A percentile compares a stretch with the other conserved stretches of the same genome.
These are phyloP conservation scores for Xanthoconium stramineum DNA, from an alignment of 768 basidiomycete genomes.

Conservation along the genomic window DNA sequence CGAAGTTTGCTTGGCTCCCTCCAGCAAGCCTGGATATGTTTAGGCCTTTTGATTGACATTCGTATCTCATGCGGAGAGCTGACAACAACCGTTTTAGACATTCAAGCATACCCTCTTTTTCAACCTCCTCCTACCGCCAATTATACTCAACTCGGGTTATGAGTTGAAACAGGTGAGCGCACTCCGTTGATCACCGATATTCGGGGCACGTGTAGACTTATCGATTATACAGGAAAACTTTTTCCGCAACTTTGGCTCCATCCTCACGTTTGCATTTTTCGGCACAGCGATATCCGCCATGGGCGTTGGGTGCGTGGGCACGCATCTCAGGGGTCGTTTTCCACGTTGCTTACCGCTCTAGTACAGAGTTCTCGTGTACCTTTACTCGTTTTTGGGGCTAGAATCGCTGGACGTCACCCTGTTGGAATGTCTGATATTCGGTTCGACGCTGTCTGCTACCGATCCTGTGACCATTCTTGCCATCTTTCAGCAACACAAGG, in stretches of 20 bases:
- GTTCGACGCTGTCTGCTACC: constrained; percentile 94
- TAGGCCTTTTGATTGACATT: not conserved
- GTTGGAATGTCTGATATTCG: constrained; percentile 94
- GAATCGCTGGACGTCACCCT: constrained; percentile 84
- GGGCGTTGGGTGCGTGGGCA: constrained; percentile 78
- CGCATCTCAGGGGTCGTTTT: not conserved
- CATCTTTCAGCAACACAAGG: constrained; percentile 98
- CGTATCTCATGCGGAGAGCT: constrained; percentile 1
- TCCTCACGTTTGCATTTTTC: constrained; percentile 87
- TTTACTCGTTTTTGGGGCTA: constrained; percentile 90
- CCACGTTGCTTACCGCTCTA: constrained; percentile 42
- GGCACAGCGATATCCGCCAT: constrained; percentile 97
- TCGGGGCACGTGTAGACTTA: not conserved
- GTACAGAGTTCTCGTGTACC: constrained; percentile 85
- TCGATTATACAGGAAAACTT: constrained; percentile 77
- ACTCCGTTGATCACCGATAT: not conserved
- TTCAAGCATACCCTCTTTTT: constrained; percentile 98
- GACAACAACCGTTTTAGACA: constrained; percentile 50
- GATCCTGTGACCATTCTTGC: constrained; percentile 98
- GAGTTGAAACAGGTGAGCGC: constrained; percentile 86
- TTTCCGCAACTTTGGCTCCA: constrained; percentile 97
- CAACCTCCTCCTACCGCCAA: constrained; percentile 96
- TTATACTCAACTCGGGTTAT: constrained; percentile 97
- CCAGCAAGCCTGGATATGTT: not conserved
- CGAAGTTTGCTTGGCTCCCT: not conserved